Evolutionary conservation across 768 basidiomycete genomes (phyloP).

Genomic region (Lactifluus subvellereus): DNA sequence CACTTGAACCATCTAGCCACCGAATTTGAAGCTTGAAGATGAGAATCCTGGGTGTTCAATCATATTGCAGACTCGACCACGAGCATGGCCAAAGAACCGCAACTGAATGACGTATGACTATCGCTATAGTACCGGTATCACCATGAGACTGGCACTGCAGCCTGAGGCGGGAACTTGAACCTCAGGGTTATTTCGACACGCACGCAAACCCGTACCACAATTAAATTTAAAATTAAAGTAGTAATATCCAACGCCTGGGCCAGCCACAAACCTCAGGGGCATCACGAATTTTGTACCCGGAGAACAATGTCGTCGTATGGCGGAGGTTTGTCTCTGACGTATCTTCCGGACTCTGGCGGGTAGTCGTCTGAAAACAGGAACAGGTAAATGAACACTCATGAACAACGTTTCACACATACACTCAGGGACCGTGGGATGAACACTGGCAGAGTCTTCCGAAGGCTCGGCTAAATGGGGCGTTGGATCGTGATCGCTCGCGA

Average conservation of each 20-base stretch:
- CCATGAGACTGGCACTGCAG: too few species aligned
- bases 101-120: too few species aligned
- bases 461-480: neutral
- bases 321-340: conserved; percentile 5
- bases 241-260: neutral
- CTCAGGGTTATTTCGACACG: too few species aligned
- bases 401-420: conserved; percentile 1
- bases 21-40: neutral
- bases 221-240: too few species aligned
- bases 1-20: neutral
- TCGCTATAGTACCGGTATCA: too few species aligned
- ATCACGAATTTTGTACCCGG: conserved; percentile 6
- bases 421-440: neutral
- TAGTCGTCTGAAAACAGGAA: neutral
- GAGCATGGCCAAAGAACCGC: neutral
- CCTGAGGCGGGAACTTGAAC: too few species aligned
- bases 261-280: neutral
- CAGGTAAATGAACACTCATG: neutral
- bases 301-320: neutral
- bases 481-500: neutral
- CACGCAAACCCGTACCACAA: too few species aligned
- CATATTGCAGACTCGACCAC: neutral
- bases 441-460: neutral
- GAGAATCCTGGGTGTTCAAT: neutral
- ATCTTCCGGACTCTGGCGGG: neutral